Evolutionary conservation across 2,329 filamentous ascomycete species (phyloP).

Genomic region (Pseudogymnoascus sp.): DNA sequence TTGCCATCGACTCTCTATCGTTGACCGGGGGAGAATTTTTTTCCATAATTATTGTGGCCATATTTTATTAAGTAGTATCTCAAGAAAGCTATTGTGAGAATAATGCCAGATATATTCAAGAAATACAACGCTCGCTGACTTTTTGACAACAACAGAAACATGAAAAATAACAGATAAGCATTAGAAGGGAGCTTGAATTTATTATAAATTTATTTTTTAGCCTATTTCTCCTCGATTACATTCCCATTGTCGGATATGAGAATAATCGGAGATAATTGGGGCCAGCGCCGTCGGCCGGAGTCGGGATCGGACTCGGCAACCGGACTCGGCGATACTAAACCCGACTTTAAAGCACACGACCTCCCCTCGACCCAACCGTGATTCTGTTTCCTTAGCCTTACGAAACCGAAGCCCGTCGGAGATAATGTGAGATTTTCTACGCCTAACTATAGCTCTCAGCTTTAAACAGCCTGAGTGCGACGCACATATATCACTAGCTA

Average conservation of each 20-base stretch:
- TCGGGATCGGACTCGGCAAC: conserved; percentile 15
- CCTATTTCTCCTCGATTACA: neutral
- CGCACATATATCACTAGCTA: conserved; percentile 15
- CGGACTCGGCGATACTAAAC: conserved; percentile 22
- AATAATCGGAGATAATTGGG: neutral
- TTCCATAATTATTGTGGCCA: neutral
- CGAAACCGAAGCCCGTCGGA: neutral
- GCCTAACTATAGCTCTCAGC: conserved; percentile 11
- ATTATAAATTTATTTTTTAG: neutral
- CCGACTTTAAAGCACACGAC: neutral
- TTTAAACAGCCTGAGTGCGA: neutral
- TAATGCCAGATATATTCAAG: neutral
- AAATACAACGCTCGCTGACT: neutral
- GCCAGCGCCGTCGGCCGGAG: neutral
- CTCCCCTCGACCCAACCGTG: neutral
- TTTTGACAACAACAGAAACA: neutral
- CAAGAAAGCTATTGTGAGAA: neutral
- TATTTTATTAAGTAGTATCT: neutral
- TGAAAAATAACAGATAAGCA: neutral
- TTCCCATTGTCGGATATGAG: neutral
- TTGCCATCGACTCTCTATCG: neutral
- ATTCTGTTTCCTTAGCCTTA: neutral
- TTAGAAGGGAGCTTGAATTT: neutral
- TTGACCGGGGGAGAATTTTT: neutral
- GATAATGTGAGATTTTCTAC: conserved; percentile 17